Conservation (phyloP, 768 basidiomycete genomes). For the Hericium rajendrae region DNA sequence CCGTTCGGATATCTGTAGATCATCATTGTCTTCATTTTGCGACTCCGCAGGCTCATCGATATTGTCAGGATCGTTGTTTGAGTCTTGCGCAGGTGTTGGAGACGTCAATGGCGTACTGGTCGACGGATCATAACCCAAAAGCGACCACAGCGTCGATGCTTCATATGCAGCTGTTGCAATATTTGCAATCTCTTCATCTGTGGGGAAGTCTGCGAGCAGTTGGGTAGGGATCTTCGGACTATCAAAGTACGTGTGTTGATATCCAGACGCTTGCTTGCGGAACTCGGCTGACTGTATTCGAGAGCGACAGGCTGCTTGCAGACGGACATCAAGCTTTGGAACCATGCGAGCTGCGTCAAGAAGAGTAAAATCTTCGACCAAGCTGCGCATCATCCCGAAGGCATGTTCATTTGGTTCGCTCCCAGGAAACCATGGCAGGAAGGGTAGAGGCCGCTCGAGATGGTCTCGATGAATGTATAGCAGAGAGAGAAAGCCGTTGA, state of each 20-base stretch:
- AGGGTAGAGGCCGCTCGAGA: conserved; percentile 9
- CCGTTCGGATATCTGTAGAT: not conserved
- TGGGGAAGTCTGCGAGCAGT: not conserved
- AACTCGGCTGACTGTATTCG: not conserved
- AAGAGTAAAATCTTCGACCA: conserved; percentile 19
- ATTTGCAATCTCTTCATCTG: not conserved
- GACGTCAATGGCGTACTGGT: too few species aligned
- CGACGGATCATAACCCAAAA: not conserved
- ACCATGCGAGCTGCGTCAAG: conserved; percentile 14
- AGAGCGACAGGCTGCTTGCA: conserved; percentile 9
- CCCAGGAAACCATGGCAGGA: conserved; percentile 25
- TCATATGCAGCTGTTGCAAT: not conserved
- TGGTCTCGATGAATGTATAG: conserved; percentile 14
- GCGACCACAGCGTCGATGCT: not conserved
- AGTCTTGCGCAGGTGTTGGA: too few species aligned
- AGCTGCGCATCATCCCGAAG: conserved; percentile 18
- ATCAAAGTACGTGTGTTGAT: conserved; percentile 17
- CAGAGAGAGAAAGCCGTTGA: conserved; percentile 15
- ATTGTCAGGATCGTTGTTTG: too few species aligned
- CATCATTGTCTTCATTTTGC: not conserved
- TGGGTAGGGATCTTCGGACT: conserved; percentile 3
- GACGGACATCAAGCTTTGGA: conserved; percentile 15
- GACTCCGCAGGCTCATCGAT: too few species aligned
- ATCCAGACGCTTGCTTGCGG: conserved; percentile 11
- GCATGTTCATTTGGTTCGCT: conserved; percentile 22